These are phyloP conservation scores for Monosporascus sp. DNA, from an alignment of 2,329 filamentous ascomycete species.

Conservation along the genomic window DNA sequence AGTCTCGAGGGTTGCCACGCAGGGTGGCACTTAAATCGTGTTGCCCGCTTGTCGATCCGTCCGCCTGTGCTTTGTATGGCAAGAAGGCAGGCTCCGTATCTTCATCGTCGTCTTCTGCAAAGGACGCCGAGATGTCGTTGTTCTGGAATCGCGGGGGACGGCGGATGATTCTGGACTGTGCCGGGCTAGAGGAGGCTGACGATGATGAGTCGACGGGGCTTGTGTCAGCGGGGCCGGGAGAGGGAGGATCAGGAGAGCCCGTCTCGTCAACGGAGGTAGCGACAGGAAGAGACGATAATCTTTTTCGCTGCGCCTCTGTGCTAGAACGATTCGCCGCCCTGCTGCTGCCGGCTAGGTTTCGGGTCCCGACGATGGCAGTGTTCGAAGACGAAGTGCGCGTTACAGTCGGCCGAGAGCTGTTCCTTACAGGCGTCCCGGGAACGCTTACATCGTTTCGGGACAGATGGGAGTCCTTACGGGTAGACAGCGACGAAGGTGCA, in stretches of 20 bases:
- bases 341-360: slow-evolving; percentile 29
- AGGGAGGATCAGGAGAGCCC: slow-evolving; percentile 33
- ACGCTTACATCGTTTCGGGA: slow-evolving; percentile 40
- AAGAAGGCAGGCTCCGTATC: slow-evolving; percentile 53
- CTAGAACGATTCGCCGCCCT: slow-evolving; percentile 25
- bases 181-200: slow-evolving; percentile 39
- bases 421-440: slow-evolving; percentile 37
- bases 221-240: slow-evolving; percentile 38
- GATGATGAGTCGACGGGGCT: slow-evolving; percentile 26
- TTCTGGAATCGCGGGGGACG: slow-evolving; percentile 48
- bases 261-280: slow-evolving; percentile 23
- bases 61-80: slow-evolving; percentile 33
- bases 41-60: slow-evolving; percentile 17
- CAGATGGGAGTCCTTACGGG: slow-evolving; percentile 53
- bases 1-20: slow-evolving; percentile 36
- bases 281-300: slow-evolving; percentile 42
- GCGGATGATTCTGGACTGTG: slow-evolving; percentile 55
- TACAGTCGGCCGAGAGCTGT: slow-evolving; percentile 37
- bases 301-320: slow-evolving; percentile 30
- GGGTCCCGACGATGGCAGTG: slow-evolving; percentile 30
- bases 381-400: slow-evolving; percentile 45
- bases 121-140: slow-evolving; percentile 30
- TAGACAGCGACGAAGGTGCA: slow-evolving; percentile 48
- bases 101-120: slow-evolving; percentile 47
- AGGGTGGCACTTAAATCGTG: slow-evolving; percentile 50